Percentiles rank a stretch among this genome's conserved stretches.
Evolutionary conservation across 495 filamentous ascomycete species (phyloP).

Genomic region (Sabuloglossum arenarium): DNA sequence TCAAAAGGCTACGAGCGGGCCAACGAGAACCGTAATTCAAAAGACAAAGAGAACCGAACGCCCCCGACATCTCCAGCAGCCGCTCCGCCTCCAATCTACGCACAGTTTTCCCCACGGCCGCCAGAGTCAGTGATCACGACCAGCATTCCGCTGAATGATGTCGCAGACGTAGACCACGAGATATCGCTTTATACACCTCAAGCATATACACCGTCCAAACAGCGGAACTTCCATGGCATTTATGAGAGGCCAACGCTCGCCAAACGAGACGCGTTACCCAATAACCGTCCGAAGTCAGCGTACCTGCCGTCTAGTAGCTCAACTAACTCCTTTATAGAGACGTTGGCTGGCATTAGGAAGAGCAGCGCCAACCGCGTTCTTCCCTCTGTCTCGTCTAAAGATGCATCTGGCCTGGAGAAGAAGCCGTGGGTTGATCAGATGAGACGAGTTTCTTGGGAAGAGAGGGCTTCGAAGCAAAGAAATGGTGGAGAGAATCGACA

Average conservation of each 20-base stretch:
- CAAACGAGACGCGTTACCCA: slow-evolving; percentile 15
- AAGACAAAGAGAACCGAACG: slow-evolving; percentile 63
- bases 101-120: slow-evolving; percentile 38
- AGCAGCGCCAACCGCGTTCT: background rate
- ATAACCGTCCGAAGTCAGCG: slow-evolving; percentile 33
- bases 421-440: slow-evolving; percentile 8
- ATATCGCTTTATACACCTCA: slow-evolving; percentile 38
- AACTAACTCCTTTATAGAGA: background rate
- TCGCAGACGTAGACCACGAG: slow-evolving; percentile 30
- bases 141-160: slow-evolving; percentile 20
- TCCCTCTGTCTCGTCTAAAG: background rate
- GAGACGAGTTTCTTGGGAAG: background rate
- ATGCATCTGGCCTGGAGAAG: slow-evolving; percentile 4
- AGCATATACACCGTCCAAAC: slow-evolving; percentile 40
- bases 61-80: slow-evolving; percentile 31
- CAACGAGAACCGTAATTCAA: slow-evolving; percentile 23
- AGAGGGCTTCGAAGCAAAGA: background rate
- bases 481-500: background rate
- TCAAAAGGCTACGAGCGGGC: slow-evolving; percentile 28
- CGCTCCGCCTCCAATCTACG: slow-evolving; percentile 52
- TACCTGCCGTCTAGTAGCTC: slow-evolving; percentile 18
- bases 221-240: slow-evolving; percentile 39
- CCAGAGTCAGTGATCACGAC: slow-evolving; percentile 21
- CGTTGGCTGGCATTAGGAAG: slow-evolving; percentile 1
- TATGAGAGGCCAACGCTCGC: slow-evolving; percentile 28